phyloP scores from a whole-genome alignment of 225 moss, liverwort and hornwort genomes.

The Polytrichum formosum region DNA sequence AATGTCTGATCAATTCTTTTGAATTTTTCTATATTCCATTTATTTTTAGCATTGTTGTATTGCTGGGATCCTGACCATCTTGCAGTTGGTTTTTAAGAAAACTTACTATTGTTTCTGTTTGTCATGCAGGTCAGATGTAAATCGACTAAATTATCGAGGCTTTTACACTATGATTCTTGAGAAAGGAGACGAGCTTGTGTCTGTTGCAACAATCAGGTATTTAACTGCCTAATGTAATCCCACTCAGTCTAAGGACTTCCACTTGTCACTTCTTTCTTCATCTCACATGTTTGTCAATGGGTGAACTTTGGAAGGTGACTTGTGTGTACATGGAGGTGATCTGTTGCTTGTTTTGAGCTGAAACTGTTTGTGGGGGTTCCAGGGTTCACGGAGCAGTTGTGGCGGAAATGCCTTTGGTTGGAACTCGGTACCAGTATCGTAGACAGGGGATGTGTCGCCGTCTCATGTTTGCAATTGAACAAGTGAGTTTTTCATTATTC shows the following conservation, averaged over 20 bases:
- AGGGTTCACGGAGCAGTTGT: constrained; percentile 82
- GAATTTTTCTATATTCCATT: too few species aligned
- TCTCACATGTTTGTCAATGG: not conserved
- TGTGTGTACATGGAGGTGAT: too few species aligned
- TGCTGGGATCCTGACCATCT: too few species aligned
- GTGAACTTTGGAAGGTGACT: too few species aligned
- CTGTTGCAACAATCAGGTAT: constrained; percentile 90
- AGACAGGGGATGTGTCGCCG: constrained; percentile 92
- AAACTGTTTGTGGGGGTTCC: not conserved
- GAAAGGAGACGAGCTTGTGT: constrained; percentile 88
- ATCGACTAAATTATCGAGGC: constrained; percentile 73
- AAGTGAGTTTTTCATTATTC: constrained; percentile 26
- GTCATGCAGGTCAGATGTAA: constrained; percentile 69
- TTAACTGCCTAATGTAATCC: not conserved
- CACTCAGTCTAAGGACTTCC: constrained; percentile 4
- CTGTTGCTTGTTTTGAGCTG: too few species aligned
- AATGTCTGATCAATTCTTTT: too few species aligned
- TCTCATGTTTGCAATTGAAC: constrained; percentile 82
- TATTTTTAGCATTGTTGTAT: too few species aligned
- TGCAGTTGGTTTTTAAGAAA: too few species aligned
- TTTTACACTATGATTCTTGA: constrained; percentile 92
- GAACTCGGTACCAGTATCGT: constrained; percentile 88
- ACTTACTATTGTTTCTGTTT: not conserved
- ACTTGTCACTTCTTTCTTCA: not conserved
- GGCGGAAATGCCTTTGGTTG: constrained; percentile 92